Evolutionary conservation across 768 basidiomycete genomes (phyloP).

Genomic region (Pilatotrama ljubarskyi): DNA sequence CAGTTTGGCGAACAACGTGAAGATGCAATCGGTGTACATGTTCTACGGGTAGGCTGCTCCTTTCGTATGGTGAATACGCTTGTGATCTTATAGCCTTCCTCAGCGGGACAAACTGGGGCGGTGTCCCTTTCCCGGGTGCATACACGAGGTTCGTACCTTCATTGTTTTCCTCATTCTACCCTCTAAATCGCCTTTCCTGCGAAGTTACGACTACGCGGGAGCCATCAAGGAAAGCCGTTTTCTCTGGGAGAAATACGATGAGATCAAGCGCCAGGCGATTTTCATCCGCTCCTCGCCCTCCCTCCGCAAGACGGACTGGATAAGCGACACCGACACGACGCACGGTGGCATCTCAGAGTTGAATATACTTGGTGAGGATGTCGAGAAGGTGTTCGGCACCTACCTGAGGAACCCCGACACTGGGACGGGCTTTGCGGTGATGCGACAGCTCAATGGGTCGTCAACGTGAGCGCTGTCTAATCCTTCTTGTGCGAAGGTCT

Average conservation of each 20-base stretch:
- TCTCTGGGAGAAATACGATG: slow-evolving; percentile 67
- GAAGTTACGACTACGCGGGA: slow-evolving; percentile 80
- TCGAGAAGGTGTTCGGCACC: slow-evolving; percentile 55
- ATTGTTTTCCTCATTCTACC: not conserved
- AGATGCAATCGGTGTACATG: slow-evolving; percentile 86
- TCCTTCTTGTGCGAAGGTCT: not conserved
- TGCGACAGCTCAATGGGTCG: slow-evolving; percentile 65
- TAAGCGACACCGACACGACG: slow-evolving; percentile 53
- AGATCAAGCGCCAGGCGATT: slow-evolving; percentile 75
- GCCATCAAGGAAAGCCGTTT: slow-evolving; percentile 70
- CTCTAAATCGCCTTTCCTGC: slow-evolving; percentile 14
- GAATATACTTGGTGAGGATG: slow-evolving; percentile 34
- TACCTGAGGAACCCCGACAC: slow-evolving; percentile 70
- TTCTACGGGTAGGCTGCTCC: slow-evolving; percentile 56
- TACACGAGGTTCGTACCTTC: slow-evolving; percentile 61
- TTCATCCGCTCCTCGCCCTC: slow-evolving; percentile 80
- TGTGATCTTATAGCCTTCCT: not conserved
- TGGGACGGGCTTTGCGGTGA: slow-evolving; percentile 65
- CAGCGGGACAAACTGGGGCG: slow-evolving; percentile 87
- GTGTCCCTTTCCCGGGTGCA: slow-evolving; percentile 73
- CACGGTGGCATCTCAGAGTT: slow-evolving; percentile 41
- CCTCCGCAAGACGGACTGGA: slow-evolving; percentile 77
- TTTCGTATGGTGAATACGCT: not conserved
- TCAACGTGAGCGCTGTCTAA: slow-evolving; percentile 50
- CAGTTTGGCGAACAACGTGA: slow-evolving; percentile 80